Percentiles rank a stretch among this genome's conserved stretches.
phyloP scores from a whole-genome alignment of 2,329 filamentous ascomycete species.

The Ophiostoma perfectum region DNA sequence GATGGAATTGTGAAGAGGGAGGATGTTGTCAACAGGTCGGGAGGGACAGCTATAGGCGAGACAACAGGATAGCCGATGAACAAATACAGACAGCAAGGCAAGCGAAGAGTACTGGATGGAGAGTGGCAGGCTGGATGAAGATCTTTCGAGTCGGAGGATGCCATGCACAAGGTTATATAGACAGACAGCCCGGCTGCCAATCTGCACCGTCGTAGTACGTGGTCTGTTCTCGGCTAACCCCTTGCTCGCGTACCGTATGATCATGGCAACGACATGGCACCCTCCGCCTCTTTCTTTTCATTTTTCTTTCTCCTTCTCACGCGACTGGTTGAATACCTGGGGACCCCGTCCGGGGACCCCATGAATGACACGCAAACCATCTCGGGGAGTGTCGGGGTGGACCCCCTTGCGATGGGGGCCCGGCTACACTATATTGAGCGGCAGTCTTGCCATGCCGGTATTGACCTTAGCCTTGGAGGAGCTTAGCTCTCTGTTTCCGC shows the following conservation, averaged over 20 bases:
- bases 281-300: not conserved
- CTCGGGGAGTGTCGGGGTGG: constrained; percentile 12
- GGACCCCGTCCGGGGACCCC: constrained; percentile 6
- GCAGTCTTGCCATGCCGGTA: not conserved
- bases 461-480: not conserved
- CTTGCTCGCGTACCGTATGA: not conserved
- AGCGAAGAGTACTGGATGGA: not conserved
- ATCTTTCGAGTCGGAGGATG: not conserved
- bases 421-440: not conserved
- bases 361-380: not conserved
- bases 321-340: not conserved
- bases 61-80: not conserved
- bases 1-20: not conserved
- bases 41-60: not conserved
- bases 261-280: not conserved
- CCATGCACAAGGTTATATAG: not conserved
- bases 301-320: not conserved
- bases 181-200: not conserved
- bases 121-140: not conserved
- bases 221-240: not conserved
- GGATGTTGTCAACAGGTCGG: not conserved
- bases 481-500: not conserved
- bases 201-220: not conserved
- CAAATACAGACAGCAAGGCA: not conserved
- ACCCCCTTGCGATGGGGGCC: not conserved